phyloP scores from a whole-genome alignment of 106 monocot genomes.

The Cymbidium sinense region DNA sequence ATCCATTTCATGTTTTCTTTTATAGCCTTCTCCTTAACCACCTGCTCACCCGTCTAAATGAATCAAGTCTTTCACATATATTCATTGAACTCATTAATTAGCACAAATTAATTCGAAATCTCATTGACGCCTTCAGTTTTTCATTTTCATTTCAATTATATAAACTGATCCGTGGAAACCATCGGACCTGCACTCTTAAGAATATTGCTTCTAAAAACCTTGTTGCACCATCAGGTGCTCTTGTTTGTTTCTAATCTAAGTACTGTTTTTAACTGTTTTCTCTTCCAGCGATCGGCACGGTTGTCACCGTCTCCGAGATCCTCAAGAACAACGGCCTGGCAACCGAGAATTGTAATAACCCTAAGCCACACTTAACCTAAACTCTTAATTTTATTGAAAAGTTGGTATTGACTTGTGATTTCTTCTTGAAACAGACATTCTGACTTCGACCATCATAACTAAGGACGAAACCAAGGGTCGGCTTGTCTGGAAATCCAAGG shows the following conservation, averaged over 20 bases:
- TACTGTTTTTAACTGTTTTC: not conserved
- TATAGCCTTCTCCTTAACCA: no score
- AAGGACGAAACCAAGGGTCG: slow-evolving; percentile 45
- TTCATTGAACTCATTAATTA: no score
- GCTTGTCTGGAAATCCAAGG: slow-evolving; percentile 48
- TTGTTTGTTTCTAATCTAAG: no score
- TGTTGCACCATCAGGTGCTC: no score
- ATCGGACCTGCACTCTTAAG: no score
- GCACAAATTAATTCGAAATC: no score
- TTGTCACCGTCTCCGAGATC: slow-evolving; percentile 49
- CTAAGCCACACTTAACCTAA: not conserved
- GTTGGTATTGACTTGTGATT: not conserved
- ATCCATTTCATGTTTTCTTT: not conserved
- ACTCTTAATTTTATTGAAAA: not conserved
- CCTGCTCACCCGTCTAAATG: no score
- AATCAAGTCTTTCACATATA: no score
- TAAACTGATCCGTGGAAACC: no score
- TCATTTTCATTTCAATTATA: no score
- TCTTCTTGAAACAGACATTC: slow-evolving; percentile 31
- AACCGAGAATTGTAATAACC: slow-evolving; percentile 36
- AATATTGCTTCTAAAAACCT: no score
- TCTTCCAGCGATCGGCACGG: slow-evolving; percentile 44
- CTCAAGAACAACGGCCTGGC: slow-evolving; percentile 51
- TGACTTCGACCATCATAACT: slow-evolving; percentile 39
- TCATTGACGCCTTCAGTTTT: no score